These are phyloP conservation scores for Termitomyces sp. DNA, from an alignment of 1,284 basidiomycete genomes.

Conservation along the genomic window DNA sequence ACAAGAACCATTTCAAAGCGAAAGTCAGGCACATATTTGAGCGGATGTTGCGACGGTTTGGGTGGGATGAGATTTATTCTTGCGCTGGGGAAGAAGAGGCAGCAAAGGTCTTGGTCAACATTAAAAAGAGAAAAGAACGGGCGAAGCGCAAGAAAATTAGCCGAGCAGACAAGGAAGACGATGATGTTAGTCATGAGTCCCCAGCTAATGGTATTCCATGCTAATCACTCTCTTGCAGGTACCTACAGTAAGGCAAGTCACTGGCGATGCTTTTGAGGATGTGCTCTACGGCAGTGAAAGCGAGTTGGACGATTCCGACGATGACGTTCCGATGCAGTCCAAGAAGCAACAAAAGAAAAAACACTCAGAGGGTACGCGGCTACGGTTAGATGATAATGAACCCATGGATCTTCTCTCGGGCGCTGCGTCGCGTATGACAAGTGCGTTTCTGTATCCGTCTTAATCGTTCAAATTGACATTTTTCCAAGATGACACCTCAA, in stretches of 20 bases:
- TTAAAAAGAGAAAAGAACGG: constrained; percentile 88
- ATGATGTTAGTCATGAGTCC: constrained; percentile 25
- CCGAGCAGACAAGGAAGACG: constrained; percentile 52
- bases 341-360: constrained; percentile 30
- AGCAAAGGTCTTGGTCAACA: constrained; percentile 80
- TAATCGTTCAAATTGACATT: constrained; percentile 8
- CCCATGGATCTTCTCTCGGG: constrained; percentile 95
- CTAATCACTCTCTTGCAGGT: constrained; percentile 23
- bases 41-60: constrained; percentile 89
- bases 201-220: background rate
- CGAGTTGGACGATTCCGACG: constrained; percentile 72
- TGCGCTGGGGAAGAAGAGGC: constrained; percentile 74
- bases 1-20: constrained; percentile 98
- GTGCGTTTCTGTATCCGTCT: constrained; percentile 38
- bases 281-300: constrained; percentile 93
- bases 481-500: constrained; percentile 43
- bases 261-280: constrained; percentile 92
- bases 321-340: constrained; percentile 43
- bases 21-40: constrained; percentile 98
- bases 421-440: constrained; percentile 70
- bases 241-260: constrained; percentile 40
- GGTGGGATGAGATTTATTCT: constrained; percentile 78
- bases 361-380: constrained; percentile 42
- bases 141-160: constrained; percentile 72
- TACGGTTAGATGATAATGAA: constrained; percentile 88